These are phyloP conservation scores for Penicillium parvum DNA, from an alignment of 495 filamentous ascomycete species.

Conservation along the genomic window DNA sequence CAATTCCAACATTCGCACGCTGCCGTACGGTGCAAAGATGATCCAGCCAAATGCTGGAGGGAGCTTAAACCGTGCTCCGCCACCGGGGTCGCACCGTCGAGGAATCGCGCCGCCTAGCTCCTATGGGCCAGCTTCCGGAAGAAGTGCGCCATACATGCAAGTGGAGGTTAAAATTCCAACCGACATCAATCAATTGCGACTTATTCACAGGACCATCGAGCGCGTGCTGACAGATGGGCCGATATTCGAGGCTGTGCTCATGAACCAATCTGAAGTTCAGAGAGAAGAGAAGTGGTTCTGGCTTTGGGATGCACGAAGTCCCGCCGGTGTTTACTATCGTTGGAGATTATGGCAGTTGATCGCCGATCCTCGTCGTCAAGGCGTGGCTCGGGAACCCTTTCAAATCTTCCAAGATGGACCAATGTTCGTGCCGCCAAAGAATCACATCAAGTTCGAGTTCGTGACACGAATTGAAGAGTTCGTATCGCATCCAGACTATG, in stretches of 20 bases:
- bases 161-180: slow-evolving; percentile 72
- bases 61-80: slow-evolving; percentile 52
- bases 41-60: slow-evolving; percentile 44
- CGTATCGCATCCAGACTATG: slow-evolving; percentile 76
- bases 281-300: slow-evolving; percentile 86
- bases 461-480: slow-evolving; percentile 69
- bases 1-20: slow-evolving; percentile 49
- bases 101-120: slow-evolving; percentile 79
- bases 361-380: slow-evolving; percentile 43
- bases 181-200: slow-evolving; percentile 71
- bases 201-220: slow-evolving; percentile 89
- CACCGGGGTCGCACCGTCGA: slow-evolving; percentile 58
- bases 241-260: slow-evolving; percentile 89
- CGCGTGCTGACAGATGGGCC: slow-evolving; percentile 70
- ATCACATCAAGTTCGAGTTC: slow-evolving; percentile 66
- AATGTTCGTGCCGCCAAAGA: slow-evolving; percentile 66
- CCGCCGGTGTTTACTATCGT: slow-evolving; percentile 79
- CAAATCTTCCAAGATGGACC: slow-evolving; percentile 66
- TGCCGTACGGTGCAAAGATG: slow-evolving; percentile 82
- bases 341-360: slow-evolving; percentile 86
- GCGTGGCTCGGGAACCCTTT: slow-evolving; percentile 20
- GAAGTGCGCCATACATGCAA: slow-evolving; percentile 48
- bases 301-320: slow-evolving; percentile 83
- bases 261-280: slow-evolving; percentile 77
- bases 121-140: slow-evolving; percentile 46